Evolutionary conservation across 768 basidiomycete genomes (phyloP).

Genomic region (Termitomyces sp.): DNA sequence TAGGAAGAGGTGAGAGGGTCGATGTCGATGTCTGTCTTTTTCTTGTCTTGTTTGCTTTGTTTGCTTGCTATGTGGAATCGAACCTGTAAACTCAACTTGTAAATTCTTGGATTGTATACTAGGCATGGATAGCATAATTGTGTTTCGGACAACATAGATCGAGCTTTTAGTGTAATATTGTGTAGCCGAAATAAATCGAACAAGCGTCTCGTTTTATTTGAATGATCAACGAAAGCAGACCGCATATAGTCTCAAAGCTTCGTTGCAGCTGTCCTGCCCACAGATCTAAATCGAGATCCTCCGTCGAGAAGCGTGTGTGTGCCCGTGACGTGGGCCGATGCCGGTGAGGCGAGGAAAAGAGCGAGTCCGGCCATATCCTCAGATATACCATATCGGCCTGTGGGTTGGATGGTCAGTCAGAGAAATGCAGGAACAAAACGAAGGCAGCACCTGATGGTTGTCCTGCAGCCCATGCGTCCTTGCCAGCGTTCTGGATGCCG

Average conservation of each 20-base stretch:
- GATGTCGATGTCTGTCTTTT: not conserved
- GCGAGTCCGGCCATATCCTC: conserved; percentile 71
- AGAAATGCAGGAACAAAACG: not conserved
- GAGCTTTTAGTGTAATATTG: not conserved
- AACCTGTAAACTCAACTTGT: not conserved
- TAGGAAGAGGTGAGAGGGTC: conserved; percentile 8
- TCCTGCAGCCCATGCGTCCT: conserved; percentile 39
- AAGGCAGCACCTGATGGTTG: conserved; percentile 62
- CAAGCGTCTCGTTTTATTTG: not conserved
- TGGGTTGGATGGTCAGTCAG: not conserved
- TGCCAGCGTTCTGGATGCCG: conserved; percentile 55
- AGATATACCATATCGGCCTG: conserved; percentile 64
- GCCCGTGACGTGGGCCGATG: conserved; percentile 72
- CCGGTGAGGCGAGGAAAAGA: conserved; percentile 68
- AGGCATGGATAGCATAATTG: not conserved
- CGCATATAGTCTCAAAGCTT: not conserved
- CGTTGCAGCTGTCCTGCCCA: not conserved
- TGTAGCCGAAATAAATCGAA: not conserved
- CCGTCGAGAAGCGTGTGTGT: conserved; percentile 73
- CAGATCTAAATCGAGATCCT: conserved; percentile 37
- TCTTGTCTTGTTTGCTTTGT: not conserved
- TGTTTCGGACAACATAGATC: not conserved
- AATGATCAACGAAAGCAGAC: not conserved
- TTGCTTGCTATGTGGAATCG: not conserved
- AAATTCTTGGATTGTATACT: not conserved